Evolutionary conservation across 2,329 filamentous ascomycete genomes (phyloP).

Genomic region (Arthrinium puccinioides): DNA sequence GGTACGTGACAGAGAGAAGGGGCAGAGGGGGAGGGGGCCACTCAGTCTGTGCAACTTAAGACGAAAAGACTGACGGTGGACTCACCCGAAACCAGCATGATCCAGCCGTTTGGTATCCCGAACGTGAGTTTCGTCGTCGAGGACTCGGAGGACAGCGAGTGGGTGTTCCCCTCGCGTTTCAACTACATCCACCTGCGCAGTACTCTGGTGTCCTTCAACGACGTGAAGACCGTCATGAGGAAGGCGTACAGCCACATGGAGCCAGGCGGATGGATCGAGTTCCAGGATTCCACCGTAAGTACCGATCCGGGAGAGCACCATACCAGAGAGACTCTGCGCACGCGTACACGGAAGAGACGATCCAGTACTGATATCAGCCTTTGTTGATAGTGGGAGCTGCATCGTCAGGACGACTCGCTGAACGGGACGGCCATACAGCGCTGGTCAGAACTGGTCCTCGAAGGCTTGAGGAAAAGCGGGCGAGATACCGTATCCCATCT

Average conservation of each 20-base stretch:
- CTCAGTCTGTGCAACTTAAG: too few relatives aligned
- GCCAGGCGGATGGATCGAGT: slow-evolving; percentile 2
- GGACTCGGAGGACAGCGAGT: slow-evolving; percentile 2
- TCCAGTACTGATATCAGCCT: too few relatives aligned
- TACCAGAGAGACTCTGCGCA: too few relatives aligned
- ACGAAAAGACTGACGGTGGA: too few relatives aligned
- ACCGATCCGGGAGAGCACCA: too few relatives aligned
- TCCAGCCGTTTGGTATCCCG: neutral
- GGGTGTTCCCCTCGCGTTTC: neutral
- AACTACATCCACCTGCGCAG: slow-evolving; percentile 3
- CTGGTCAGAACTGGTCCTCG: neutral
- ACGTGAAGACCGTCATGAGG: slow-evolving; percentile 1
- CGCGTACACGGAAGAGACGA: too few relatives aligned
- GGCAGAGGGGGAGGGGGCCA: too few relatives aligned
- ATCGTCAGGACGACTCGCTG: neutral
- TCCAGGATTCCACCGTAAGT: neutral
- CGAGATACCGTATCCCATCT: neutral
- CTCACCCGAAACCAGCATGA: too few relatives aligned
- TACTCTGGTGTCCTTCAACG: neutral
- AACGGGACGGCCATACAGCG: neutral
- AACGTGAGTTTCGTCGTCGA: slow-evolving; percentile 2
- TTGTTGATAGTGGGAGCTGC: neutral
- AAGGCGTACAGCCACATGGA: neutral
- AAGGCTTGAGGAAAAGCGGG: neutral
- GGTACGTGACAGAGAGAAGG: too few relatives aligned